Evolutionary conservation across 2,329 filamentous ascomycete species (phyloP), one percentile per base, ranked within the genome.

Genomic region (Lachnellula suecica): DNA sequence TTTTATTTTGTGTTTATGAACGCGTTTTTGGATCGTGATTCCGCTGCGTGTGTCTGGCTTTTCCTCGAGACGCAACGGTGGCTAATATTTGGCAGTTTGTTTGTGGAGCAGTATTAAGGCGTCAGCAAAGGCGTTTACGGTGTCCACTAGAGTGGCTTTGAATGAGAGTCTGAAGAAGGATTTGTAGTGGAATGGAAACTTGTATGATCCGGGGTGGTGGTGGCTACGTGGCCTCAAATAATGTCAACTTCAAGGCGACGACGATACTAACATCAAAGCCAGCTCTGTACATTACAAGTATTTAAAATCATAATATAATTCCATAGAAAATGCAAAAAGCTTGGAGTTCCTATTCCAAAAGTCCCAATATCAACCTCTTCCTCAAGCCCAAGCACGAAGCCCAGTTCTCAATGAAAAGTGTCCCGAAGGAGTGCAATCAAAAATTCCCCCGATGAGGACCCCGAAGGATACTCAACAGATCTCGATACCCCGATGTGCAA

Each of bases 1-100:
- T 70, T 81, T 17, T 87, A 86, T 60, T 86, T 83, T 55, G 71
- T 81, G 4, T 78, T 77, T 2, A 78, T 84, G 65, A 87, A 87
- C 61, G 63, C 75, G 15, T 80, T n/a, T 82, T 0, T 87, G 83
- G 83, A 77, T 73, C 1, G 59, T 83, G 1, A 73, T 85, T 22
- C 83, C 83, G 5, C 60, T 71, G 2, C 63, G 81, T 84, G 61
- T 70, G 79, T 75, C 22, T 42, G 13, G 13, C 23, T 9, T 13
- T 44, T 8, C 13, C 15, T 22, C n/a, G 8, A 23, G n/a, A 25
- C 31, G 8, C 25, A 42, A n/a, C 11, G 40, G 5, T 15, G 15
- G 22, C 52, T 51, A 24, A 50, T 25, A 10, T 37, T 22, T 15
- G 23, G 27, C 27, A 64, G 60, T 51, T 23, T 64, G 62, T 49